A percentile compares a stretch with the other conserved stretches of the same genome.
These are phyloP conservation scores for Fusarium bactridioides DNA, from an alignment of 2,329 filamentous ascomycete genomes.

Conservation along the genomic window DNA sequence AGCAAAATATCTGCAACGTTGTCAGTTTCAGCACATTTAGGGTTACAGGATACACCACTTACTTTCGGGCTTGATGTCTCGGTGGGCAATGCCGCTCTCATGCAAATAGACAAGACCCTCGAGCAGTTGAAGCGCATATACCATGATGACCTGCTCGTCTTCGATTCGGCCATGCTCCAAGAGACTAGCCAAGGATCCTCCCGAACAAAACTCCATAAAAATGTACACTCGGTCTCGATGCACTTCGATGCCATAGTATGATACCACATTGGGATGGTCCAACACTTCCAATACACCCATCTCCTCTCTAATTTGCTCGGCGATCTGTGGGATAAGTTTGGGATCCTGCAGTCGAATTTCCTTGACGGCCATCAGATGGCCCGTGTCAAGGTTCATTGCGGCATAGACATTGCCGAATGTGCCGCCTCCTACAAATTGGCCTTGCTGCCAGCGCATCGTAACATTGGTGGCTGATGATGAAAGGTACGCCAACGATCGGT, in stretches of 20 bases:
- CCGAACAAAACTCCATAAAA: constrained; percentile 99
- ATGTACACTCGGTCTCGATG: constrained; percentile 99
- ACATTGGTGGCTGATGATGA: constrained; percentile 95
- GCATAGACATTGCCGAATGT: constrained; percentile 98
- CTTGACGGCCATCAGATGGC: constrained; percentile 97
- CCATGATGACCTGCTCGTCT: constrained; percentile 97
- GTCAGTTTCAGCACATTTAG: constrained; percentile 23
- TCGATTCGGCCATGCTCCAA: constrained; percentile 97
- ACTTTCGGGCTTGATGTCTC: constrained; percentile 98
- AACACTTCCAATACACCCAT: constrained; percentile 96
- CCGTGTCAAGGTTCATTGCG: constrained; percentile 95
- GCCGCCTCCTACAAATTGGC: constrained; percentile 95
- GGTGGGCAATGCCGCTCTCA: constrained; percentile 89
- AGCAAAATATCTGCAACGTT: constrained; percentile 79
- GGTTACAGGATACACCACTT: constrained; percentile 50
- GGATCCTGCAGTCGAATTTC: constrained; percentile 97
- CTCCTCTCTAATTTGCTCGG: constrained; percentile 92
- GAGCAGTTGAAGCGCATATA: constrained; percentile 91
- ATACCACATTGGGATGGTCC: constrained; percentile 97
- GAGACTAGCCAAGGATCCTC: constrained; percentile 87
- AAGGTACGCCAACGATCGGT: constrained; percentile 91
- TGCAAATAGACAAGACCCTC: constrained; percentile 95
- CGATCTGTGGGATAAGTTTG: constrained; percentile 92
- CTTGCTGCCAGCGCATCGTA: constrained; percentile 96
- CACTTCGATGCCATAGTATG: constrained; percentile 97